A percentile compares a stretch with the other conserved stretches of the same genome.
Conservation (phyloP, 169 alveolate genomes). For the Nephromyces sp. region DNA sequence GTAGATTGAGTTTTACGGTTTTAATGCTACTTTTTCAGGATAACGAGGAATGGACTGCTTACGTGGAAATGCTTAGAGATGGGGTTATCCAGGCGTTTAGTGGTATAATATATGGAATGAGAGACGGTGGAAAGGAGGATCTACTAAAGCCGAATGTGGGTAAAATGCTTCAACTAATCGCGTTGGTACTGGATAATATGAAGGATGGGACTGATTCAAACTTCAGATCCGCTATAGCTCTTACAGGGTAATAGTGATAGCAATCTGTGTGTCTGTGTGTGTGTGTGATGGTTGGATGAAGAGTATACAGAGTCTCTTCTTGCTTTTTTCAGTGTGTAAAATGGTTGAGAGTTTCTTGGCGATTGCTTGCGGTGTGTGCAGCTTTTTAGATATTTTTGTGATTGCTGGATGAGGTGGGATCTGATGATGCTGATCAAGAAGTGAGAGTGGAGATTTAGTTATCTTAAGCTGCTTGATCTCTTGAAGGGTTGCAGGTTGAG, state of each 20-base stretch:
- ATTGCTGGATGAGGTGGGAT: no score
- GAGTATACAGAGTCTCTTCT: no score
- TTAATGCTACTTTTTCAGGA: slow-evolving; percentile 29
- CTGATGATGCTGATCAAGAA: no score
- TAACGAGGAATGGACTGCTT: slow-evolving; percentile 80
- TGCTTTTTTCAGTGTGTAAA: no score
- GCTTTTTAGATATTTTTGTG: no score
- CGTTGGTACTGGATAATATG: slow-evolving; percentile 51
- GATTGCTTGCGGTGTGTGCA: no score
- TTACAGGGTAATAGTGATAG: not conserved
- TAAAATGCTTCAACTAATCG: slow-evolving; percentile 62
- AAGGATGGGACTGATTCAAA: slow-evolving; percentile 35
- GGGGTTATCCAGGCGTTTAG: slow-evolving; percentile 71
- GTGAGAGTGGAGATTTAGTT: no score
- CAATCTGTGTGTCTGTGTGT: no score
- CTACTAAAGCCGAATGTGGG: slow-evolving; percentile 59
- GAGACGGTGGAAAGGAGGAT: slow-evolving; percentile 61
- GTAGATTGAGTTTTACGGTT: not conserved
- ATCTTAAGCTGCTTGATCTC: no score
- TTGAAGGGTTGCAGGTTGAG: no score
- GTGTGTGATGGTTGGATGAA: no score
- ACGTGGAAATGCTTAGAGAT: slow-evolving; percentile 74
- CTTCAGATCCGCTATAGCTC: not conserved
- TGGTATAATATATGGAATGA: slow-evolving; percentile 74
- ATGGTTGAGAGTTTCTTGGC: no score